These are phyloP conservation scores for Aspergillus sp. DNA, from an alignment of 2,329 filamentous ascomycete genomes.

Conservation along the genomic window DNA sequence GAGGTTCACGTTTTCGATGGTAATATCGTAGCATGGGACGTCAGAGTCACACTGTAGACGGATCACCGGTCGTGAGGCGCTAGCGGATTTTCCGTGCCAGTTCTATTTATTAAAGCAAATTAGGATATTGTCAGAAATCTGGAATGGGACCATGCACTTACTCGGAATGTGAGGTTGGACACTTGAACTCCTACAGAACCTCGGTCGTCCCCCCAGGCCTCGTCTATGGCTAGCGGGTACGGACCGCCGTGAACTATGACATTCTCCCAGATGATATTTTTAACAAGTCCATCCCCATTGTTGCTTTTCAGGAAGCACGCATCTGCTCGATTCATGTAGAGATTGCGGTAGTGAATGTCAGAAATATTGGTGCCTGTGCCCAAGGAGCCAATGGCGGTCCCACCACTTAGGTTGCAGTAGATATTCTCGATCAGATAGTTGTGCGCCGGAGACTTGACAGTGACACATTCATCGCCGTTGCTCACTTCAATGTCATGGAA, in stretches of 20 bases:
- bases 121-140: too few species aligned
- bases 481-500: slow-evolving; percentile 25
- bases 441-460: background rate
- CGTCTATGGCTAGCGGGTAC: background rate
- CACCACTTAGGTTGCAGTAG: background rate
- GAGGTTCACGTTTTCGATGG: background rate
- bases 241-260: background rate
- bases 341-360: background rate
- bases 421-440: background rate
- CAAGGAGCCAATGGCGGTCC: background rate
- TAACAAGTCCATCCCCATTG: background rate
- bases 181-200: background rate
- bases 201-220: background rate
- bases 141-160: too few species aligned
- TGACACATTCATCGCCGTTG: slow-evolving; percentile 22
- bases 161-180: background rate
- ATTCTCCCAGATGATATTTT: background rate
- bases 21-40: background rate
- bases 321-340: background rate
- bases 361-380: background rate
- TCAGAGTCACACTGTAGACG: background rate
- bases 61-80: background rate
- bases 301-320: background rate
- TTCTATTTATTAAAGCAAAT: background rate
- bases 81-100: background rate